Evolutionary conservation across 257 asterid genomes (phyloP).

Genomic region (Cruciata laevipes): DNA sequence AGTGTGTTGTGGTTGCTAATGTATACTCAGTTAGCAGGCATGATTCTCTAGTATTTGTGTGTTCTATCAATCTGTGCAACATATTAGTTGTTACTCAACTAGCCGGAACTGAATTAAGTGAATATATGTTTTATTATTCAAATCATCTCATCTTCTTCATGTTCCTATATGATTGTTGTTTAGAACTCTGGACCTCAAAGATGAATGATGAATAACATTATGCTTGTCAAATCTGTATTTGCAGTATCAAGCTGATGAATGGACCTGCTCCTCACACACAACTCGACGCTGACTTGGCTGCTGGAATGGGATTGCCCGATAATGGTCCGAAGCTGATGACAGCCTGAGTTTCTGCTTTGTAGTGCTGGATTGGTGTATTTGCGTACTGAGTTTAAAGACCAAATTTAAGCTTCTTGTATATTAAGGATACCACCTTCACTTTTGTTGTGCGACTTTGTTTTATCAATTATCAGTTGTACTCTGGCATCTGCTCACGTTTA

Average conservation of each 20-base stretch:
- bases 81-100: not conserved
- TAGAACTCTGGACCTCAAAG: not conserved
- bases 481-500: not conserved
- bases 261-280: slow-evolving; percentile 93
- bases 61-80: too few species aligned
- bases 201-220: not conserved
- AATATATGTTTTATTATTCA: not conserved
- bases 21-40: too few species aligned
- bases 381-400: not conserved
- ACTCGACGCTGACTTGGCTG: slow-evolving; percentile 83
- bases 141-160: not conserved
- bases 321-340: slow-evolving; percentile 90
- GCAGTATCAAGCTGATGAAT: slow-evolving; percentile 59
- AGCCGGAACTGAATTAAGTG: not conserved
- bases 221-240: slow-evolving; percentile 9
- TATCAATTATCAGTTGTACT: not conserved
- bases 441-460: not conserved
- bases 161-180: not conserved
- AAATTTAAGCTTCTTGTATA: not conserved
- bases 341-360: slow-evolving; percentile 14
- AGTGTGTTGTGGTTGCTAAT: too few species aligned
- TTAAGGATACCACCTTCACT: not conserved
- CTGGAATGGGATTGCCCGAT: slow-evolving; percentile 97
- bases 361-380: not conserved
- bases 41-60: too few species aligned